Evolutionary conservation across 345 rosid genomes (phyloP).

Genomic region (Arabis hirsuta): DNA sequence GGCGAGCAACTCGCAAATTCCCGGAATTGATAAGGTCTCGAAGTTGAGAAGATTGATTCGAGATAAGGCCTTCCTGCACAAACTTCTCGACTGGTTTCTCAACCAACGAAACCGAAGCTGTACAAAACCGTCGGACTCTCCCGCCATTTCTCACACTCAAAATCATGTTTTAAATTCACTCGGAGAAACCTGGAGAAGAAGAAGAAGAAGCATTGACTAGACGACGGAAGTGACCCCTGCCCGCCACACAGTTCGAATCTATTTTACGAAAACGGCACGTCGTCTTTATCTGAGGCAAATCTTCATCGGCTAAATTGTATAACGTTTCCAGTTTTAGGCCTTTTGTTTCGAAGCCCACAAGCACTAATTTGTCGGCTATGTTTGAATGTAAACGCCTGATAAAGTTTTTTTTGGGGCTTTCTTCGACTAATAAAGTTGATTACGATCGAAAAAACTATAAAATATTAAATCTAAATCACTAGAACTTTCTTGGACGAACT

Average conservation of each 20-base stretch:
- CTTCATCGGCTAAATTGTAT: too few relatives aligned
- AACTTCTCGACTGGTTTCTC: slow-evolving; percentile 23
- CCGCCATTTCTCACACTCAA: slow-evolving; percentile 31
- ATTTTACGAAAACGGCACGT: slow-evolving; percentile 14
- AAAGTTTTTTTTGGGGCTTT: too few relatives aligned
- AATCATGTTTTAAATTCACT: slow-evolving; percentile 28
- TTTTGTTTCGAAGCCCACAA: too few relatives aligned
- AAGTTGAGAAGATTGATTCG: slow-evolving; percentile 42
- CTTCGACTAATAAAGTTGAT: not conserved
- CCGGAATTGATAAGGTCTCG: slow-evolving; percentile 46
- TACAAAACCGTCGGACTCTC: slow-evolving; percentile 36
- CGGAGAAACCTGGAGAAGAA: not conserved
- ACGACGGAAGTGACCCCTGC: not conserved
- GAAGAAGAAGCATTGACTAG: not conserved
- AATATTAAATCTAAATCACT: slow-evolving; percentile 19
- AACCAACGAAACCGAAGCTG: slow-evolving; percentile 30
- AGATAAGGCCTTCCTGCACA: not conserved
- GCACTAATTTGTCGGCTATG: not conserved
- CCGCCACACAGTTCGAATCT: slow-evolving; percentile 20
- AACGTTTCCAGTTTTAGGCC: too few relatives aligned
- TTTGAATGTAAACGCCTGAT: too few relatives aligned
- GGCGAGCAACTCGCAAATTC: slow-evolving; percentile 57
- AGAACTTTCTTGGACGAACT: slow-evolving; percentile 50
- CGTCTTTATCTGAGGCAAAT: slow-evolving; percentile 14
- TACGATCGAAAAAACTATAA: slow-evolving; percentile 6